Evolutionary conservation across 805 yeast species (phyloP).

Genomic region (Hanseniaspora meyeri): DNA sequence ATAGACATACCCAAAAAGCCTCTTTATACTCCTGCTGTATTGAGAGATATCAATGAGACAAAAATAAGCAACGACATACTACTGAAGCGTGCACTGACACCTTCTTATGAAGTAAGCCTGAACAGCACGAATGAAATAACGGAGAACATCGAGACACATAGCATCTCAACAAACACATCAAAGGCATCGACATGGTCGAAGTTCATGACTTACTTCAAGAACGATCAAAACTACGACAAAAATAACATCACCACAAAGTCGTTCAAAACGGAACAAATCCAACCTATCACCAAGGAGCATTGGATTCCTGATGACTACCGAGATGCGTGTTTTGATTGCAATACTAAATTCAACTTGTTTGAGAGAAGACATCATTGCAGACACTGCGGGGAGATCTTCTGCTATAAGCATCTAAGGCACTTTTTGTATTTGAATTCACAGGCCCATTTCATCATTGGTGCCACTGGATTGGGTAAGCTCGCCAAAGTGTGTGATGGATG

Average conservation of each 20-base stretch:
- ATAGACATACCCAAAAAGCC: slow-evolving; percentile 75
- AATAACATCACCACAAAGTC: slow-evolving; percentile 9
- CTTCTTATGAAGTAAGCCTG: not conserved
- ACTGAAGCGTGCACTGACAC: slow-evolving; percentile 23
- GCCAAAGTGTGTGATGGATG: slow-evolving; percentile 63
- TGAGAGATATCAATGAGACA: slow-evolving; percentile 40
- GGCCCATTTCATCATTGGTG: slow-evolving; percentile 56
- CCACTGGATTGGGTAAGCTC: slow-evolving; percentile 41
- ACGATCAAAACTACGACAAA: not conserved
- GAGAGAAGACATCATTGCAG: slow-evolving; percentile 78
- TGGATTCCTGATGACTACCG: slow-evolving; percentile 66
- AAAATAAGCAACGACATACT: slow-evolving; percentile 34
- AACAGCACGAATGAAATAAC: not conserved
- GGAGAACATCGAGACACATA: not conserved
- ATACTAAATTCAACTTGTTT: slow-evolving; percentile 56
- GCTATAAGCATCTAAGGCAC: slow-evolving; percentile 54
- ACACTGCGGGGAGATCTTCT: slow-evolving; percentile 70
- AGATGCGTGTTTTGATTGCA: slow-evolving; percentile 55
- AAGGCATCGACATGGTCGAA: slow-evolving; percentile 8
- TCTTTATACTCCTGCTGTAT: slow-evolving; percentile 79
- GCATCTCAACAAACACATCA: not conserved
- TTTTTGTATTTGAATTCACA: slow-evolving; percentile 42
- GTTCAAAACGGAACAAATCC: not conserved
- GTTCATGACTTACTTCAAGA: not conserved
- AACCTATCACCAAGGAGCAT: slow-evolving; percentile 41